Evolutionary conservation across 345 rosid species (phyloP).

Genomic region (Combretum micranthum): DNA sequence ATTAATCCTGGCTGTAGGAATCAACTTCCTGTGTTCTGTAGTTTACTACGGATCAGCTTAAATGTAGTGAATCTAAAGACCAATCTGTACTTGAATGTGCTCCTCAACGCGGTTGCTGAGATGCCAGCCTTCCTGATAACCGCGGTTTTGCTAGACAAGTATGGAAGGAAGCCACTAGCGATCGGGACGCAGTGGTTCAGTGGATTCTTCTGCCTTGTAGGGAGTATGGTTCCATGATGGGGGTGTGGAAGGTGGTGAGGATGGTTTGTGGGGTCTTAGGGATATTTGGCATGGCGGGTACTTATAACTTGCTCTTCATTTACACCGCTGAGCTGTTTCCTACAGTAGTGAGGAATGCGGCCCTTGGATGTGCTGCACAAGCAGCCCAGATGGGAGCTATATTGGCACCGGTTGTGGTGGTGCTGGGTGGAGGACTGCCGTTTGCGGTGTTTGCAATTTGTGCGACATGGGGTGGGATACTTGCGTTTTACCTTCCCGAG

Average conservation of each 20-base stretch:
- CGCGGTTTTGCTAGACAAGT: constrained; percentile 52
- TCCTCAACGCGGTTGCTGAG: constrained; percentile 72
- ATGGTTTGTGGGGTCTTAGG: constrained; percentile 73
- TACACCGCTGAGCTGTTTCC: constrained; percentile 86
- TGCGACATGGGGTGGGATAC: constrained; percentile 59
- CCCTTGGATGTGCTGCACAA: constrained; percentile 79
- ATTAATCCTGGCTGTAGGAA: constrained; percentile 40
- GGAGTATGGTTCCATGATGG: constrained; percentile 31
- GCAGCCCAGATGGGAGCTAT: constrained; percentile 88
- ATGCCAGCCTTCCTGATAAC: constrained; percentile 82
- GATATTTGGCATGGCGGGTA: constrained; percentile 85
- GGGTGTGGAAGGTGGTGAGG: constrained; percentile 57
- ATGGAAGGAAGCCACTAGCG: constrained; percentile 76
- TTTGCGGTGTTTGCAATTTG: constrained; percentile 62
- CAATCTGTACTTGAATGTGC: constrained; percentile 66
- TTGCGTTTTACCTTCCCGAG: constrained; percentile 83
- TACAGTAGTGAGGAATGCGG: constrained; percentile 85
- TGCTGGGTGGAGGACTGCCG: constrained; percentile 58
- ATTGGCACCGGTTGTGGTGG: constrained; percentile 80
- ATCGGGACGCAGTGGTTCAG: constrained; percentile 81
- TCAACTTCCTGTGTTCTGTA: constrained; percentile 61
- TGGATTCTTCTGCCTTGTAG: constrained; percentile 58
- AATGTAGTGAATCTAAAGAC: constrained; percentile 87
- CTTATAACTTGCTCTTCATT: constrained; percentile 74
- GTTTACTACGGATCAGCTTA: constrained; percentile 87